Base-by-base conservation (phyloP, 768 basidiomycete genomes). In the Kwoniella mangroviensis region DNA sequence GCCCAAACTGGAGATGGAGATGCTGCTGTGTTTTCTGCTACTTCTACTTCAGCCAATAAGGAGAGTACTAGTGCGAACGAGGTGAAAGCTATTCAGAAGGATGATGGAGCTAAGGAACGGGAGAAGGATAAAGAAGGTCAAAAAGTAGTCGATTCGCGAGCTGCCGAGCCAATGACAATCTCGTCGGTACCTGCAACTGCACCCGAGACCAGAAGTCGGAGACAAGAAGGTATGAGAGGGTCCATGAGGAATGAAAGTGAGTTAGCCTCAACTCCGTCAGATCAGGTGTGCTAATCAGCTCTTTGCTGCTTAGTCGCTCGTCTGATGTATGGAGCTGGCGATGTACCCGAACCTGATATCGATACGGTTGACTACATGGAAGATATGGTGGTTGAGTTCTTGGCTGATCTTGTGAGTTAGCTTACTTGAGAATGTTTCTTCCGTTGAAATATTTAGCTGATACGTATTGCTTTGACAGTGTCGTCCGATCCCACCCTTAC, bases 301-400 rank as follows among this genome's bases (percentile, higher is more conserved):
- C 26, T 60, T 71, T 52, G 67, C 34, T 68, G 17, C 4, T 4
- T 62, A 80, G 79, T 80, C 26, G 69, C 75, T 6, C 53, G 73
- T 51, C 60, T 80, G 22, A 80, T 80, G 79, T 80, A 78, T 65
- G 79, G 73, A n/a, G 69, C 72, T 21, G 79, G 79, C 13, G 79
- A 80, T 51, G 77, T 78, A 1, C n/a, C 45, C 2, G 75, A 77
- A 28, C 79, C 79, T 2, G 67, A 69, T 26, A 40, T 70, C 17
- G 75, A 80, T 40, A 70, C 79, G 1, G 74, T 78, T 26, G 77
- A 80, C 51, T 75, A 72, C 42, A 67, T 80, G 64, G 79, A 80
- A 63, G 79, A 80, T 61, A 72, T 80, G 28, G 69, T 78, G 4
- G 67, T 73, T 4, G 74, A 76, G 17, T 80, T 78, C 57, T 43